A percentile compares a stretch with the other conserved stretches of the same genome.
phyloP scores from a whole-genome alignment of 768 basidiomycete genomes.

The Suillus lakei region DNA sequence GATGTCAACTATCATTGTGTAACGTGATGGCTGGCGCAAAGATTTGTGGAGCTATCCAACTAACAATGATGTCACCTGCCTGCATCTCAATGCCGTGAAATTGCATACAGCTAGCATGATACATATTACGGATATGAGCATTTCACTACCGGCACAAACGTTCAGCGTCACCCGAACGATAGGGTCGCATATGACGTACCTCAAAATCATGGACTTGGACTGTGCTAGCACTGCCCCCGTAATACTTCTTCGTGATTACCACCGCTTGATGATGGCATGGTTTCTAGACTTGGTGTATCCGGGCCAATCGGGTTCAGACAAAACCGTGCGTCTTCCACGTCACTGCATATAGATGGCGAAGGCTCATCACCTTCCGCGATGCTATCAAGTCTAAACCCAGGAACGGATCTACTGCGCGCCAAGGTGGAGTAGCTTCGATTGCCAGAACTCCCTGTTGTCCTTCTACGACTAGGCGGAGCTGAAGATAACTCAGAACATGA shows the following conservation, averaged over 20 bases:
- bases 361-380: slow-evolving; percentile 6
- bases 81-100: neutral
- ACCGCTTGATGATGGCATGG: neutral
- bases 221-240: neutral
- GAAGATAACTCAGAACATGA: neutral
- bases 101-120: neutral
- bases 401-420: neutral
- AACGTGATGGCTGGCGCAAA: neutral
- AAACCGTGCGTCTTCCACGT: neutral
- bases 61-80: neutral
- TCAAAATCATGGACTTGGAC: neutral
- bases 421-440: neutral
- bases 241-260: neutral
- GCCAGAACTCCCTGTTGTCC: no score
- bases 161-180: neutral
- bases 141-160: neutral
- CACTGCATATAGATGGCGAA: neutral
- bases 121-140: neutral
- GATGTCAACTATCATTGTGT: neutral
- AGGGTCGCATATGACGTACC: neutral
- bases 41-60: neutral
- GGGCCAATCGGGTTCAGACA: no score
- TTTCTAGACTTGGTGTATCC: neutral
- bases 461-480: neutral
- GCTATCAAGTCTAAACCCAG: neutral